Percentiles rank a stretch among this genome's conserved stretches.
phyloP scores from a whole-genome alignment of 371 early-diverging fungal species.

The Rhizomucor miehei region DNA sequence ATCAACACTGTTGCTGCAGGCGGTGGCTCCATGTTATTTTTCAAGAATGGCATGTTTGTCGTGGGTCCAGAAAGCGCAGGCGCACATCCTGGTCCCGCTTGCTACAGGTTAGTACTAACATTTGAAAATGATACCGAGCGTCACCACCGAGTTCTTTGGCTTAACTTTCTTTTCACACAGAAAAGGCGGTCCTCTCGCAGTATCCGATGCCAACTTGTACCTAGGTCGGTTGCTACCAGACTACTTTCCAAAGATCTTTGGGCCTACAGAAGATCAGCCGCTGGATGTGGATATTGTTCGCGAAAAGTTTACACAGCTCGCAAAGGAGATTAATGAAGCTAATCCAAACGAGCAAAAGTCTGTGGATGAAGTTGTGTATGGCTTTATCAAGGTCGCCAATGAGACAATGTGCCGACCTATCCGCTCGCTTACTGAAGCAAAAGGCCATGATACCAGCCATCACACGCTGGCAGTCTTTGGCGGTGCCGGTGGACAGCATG shows the following conservation, averaged over 20 bases:
- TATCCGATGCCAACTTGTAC: slow-evolving; percentile 92
- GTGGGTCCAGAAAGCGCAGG: slow-evolving; percentile 96
- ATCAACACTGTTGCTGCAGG: slow-evolving; percentile 96
- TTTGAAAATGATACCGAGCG: neutral
- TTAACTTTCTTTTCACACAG: slow-evolving; percentile 50
- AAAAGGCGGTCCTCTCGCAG: slow-evolving; percentile 90
- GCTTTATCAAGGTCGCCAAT: slow-evolving; percentile 93
- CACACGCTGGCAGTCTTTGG: slow-evolving; percentile 94
- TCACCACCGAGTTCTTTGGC: neutral
- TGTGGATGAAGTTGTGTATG: slow-evolving; percentile 86
- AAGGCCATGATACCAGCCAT: slow-evolving; percentile 84
- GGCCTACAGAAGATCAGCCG: slow-evolving; percentile 80
- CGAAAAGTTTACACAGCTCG: slow-evolving; percentile 62
- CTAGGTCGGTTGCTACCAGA: slow-evolving; percentile 86
- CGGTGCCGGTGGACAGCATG: slow-evolving; percentile 91
- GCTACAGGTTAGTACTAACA: slow-evolving; percentile 45
- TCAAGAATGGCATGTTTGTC: slow-evolving; percentile 89
- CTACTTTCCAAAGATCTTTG: slow-evolving; percentile 95
- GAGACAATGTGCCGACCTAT: slow-evolving; percentile 97
- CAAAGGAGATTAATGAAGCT: slow-evolving; percentile 59
- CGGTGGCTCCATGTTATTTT: slow-evolving; percentile 92
- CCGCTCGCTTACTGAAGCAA: slow-evolving; percentile 89
- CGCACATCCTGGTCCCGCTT: slow-evolving; percentile 95
- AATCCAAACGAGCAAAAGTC: slow-evolving; percentile 40
- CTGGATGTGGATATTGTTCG: slow-evolving; percentile 70